Evolutionary conservation across 2,329 filamentous ascomycete species (phyloP), one percentile per base, ranked within the genome.

Genomic region (Peltaster fructicola): DNA sequence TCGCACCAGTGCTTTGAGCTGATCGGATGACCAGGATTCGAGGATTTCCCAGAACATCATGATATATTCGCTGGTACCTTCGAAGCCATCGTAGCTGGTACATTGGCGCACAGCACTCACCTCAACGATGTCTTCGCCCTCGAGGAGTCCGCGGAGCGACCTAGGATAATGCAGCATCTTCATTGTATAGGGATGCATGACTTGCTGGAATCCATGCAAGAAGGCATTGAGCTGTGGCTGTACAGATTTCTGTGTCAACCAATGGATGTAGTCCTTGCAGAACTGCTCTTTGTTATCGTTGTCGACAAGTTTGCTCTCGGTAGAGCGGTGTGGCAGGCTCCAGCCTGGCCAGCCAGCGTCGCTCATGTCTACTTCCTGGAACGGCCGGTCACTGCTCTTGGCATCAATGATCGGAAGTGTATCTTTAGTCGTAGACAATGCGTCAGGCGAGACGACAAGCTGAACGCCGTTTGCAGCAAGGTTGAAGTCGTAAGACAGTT

Each of bases 41-140:
- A 92, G 76, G 6, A 93, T 64, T 8, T 61, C 61, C 88, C 88
- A 98, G 47, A 98, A 95, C 37, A 77, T 68, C 13, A 59, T 56
- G 20, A 98, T 70, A 1, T 74, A 68, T 8, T 59, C 67, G 36
- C 88, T 73, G 0, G 57, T 59, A 0, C 69, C 57, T 22, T 73
- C 66, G 60, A 80, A 95, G 8, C 78, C 79, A 22, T 88, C 78
- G 48, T 95, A 95, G 9, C 71, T 70, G 0, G 79, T 61, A 30
- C 73, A 67, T 3, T 63, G 61, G 34, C 74, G 67, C 6, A 95
- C 65, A 34, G 78, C 75, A 0, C 61, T 41, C 4, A 92, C 62
- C 43, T 90, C 74, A 36, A 95, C 84, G 16, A 76, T 65, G 39
- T 80, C 75, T 2, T 73, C 63, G 14, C 88, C 88, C 56, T 95